Conservation (phyloP, 495 filamentous ascomycete species). For the Aspergillus coremiiformis region DNA sequence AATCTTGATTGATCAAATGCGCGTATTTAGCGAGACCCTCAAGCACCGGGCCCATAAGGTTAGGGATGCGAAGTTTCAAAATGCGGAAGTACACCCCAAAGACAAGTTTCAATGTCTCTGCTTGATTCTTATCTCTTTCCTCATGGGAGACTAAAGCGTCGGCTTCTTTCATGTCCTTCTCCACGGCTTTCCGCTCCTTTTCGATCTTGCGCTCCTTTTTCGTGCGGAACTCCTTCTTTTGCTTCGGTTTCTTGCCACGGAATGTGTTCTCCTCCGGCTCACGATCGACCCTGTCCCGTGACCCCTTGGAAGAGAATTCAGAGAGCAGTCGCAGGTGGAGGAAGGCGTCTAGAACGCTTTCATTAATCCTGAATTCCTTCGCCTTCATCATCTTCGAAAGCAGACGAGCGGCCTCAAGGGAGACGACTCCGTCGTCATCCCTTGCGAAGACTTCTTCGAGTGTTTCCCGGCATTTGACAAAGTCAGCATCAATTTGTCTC, state of each 20-base stretch:
- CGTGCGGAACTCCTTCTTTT: conserved; percentile 67
- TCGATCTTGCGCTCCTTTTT: conserved; percentile 66
- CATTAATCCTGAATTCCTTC: conserved; percentile 69
- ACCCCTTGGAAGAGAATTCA: conserved; percentile 79
- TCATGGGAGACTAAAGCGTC: conserved; percentile 87
- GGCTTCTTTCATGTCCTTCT: conserved; percentile 89
- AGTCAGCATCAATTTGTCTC: conserved; percentile 60
- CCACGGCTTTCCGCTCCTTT: conserved; percentile 75
- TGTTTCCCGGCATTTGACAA: conserved; percentile 68
- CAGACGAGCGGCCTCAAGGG: conserved; percentile 77
- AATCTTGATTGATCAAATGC: conserved; percentile 95
- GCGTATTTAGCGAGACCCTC: conserved; percentile 89
- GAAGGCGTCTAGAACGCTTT: conserved; percentile 84
- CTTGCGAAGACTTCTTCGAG: conserved; percentile 75
- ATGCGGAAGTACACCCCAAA: conserved; percentile 94
- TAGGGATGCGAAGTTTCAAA: conserved; percentile 64
- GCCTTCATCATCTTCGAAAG: conserved; percentile 92
- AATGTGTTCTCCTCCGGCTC: conserved; percentile 33
- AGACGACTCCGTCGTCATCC: conserved; percentile 80
- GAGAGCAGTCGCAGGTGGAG: conserved; percentile 79
- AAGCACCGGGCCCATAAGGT: conserved; percentile 86
- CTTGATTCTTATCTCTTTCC: conserved; percentile 84
- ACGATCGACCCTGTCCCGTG: conserved; percentile 62
- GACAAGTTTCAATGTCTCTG: conserved; percentile 90
- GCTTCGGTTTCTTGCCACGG: conserved; percentile 57